Evolutionary conservation across 495 filamentous ascomycete genomes (phyloP), one percentile per base, ranked within the genome.

Genomic region (Glarea lozoyensis): DNA sequence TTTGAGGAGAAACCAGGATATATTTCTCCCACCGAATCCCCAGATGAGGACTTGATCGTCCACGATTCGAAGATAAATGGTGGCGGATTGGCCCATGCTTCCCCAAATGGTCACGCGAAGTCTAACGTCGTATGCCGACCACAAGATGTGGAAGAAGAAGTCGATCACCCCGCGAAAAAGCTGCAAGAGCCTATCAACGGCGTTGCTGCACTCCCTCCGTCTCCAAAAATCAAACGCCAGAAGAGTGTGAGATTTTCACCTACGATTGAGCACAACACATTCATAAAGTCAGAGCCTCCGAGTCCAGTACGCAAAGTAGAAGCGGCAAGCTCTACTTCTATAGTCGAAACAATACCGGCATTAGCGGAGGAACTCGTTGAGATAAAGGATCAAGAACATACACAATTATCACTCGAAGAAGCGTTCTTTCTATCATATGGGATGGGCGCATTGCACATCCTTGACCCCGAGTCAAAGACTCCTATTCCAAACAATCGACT

Each of bases 321-420:
- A 9, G 18, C 31, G 6, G n/a, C n/a, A n/a, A n/a, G n/a, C n/a
- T n/a, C n/a, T n/a, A n/a, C n/a, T n/a, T n/a, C n/a, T n/a, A n/a
- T n/a, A n/a, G n/a, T n/a, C n/a, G n/a, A n/a, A n/a, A n/a, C n/a
- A n/a, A n/a, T n/a, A n/a, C 25, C 45, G 18, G 40, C n/a, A 5
- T 18, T 22, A 13, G 44, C 45, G 30, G 48, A 52, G 27, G 44
- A 44, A 23, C 48, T 46, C 17, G 10, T 45, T 5, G 17, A 42
- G 4, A 65, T 94, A 30, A 51, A 70, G 35, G 79, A 96, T 56
- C 77, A 88, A 63, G 92, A 99, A 49, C 88, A 94, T 54, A 79
- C 94, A 22, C 92, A 99, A 56, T 68, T 97, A 15, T 84, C 81
- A 6, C 73, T 80, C 2, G 90, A 95, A 57, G 92, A 99, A 65